A percentile compares a stretch with the other conserved stretches of the same genome.
Evolutionary conservation across 306 rosid species (phyloP).

Genomic region (Acacia acuminata): DNA sequence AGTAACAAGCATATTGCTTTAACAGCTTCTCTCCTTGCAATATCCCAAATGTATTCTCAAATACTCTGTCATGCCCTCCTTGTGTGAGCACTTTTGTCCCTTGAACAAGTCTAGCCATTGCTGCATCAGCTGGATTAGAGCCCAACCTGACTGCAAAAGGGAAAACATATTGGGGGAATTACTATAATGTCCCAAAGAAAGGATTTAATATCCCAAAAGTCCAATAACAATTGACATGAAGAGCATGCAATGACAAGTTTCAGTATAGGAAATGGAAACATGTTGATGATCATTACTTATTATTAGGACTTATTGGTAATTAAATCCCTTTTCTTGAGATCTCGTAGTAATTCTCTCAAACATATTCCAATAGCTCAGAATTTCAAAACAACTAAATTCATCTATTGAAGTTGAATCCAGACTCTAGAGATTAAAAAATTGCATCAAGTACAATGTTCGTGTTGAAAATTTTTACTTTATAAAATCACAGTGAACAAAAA

Average conservation of each 20-base stretch:
- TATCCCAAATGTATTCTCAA: constrained; percentile 55
- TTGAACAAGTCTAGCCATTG: constrained; percentile 64
- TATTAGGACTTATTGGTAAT: no score
- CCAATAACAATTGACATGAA: no score
- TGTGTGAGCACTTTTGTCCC: constrained; percentile 60
- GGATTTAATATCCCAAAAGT: no score
- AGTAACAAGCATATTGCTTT: constrained; percentile 61
- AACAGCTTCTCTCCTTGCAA: constrained; percentile 63
- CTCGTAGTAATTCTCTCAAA: background rate
- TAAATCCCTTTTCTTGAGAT: no score
- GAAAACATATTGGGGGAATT: background rate
- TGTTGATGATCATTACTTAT: no score
- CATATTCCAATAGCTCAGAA: constrained; percentile 38
- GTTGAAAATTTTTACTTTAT: background rate
- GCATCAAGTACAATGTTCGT: background rate
- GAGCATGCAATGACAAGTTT: no score
- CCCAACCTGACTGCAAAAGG: constrained; percentile 52
- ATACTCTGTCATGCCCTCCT: constrained; percentile 68
- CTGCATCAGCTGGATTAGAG: constrained; percentile 67
- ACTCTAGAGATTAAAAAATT: background rate
- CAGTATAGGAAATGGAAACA: no score
- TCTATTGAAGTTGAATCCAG: background rate
- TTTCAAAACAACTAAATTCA: background rate
- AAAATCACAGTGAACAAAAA: background rate
- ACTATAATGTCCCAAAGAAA: no score